A percentile compares a stretch with the other conserved stretches of the same genome.
Evolutionary conservation across 2,329 filamentous ascomycete genomes (phyloP).

Genomic region (Dothistroma septosporum): DNA sequence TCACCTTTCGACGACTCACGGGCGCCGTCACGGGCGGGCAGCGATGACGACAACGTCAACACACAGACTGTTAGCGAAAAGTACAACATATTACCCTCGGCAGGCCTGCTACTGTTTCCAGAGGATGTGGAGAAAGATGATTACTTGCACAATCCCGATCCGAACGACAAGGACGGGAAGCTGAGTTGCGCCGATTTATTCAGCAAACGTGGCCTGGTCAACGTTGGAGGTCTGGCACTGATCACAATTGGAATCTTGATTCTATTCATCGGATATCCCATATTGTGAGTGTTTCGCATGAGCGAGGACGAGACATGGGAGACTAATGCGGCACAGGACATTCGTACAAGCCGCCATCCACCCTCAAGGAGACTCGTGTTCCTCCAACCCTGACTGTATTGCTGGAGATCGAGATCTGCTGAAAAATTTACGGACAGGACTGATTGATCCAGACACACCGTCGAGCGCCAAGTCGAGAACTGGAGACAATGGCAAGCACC

Average conservation of each 20-base stretch:
- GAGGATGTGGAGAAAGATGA: slow-evolving; percentile 73
- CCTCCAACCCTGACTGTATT: slow-evolving; percentile 48
- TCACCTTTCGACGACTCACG: slow-evolving; percentile 59
- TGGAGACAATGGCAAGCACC: slow-evolving; percentile 44
- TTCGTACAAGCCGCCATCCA: slow-evolving; percentile 50
- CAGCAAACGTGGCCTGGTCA: slow-evolving; percentile 59
- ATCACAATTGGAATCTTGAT: slow-evolving; percentile 58
- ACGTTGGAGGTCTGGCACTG: slow-evolving; percentile 59
- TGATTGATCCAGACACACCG: slow-evolving; percentile 54
- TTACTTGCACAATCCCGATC: slow-evolving; percentile 66
- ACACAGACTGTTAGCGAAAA: slow-evolving; percentile 71
- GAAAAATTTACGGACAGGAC: slow-evolving; percentile 54
- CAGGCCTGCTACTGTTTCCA: slow-evolving; percentile 63
- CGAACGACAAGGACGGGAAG: slow-evolving; percentile 57
- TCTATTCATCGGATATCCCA: slow-evolving; percentile 66
- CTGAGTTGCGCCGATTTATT: slow-evolving; percentile 59
- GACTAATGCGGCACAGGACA: slow-evolving; percentile 43
- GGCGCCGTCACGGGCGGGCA: slow-evolving; percentile 57
- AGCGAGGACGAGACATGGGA: slow-evolving; percentile 8
- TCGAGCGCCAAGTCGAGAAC: slow-evolving; percentile 42
- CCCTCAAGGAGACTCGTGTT: slow-evolving; percentile 37
- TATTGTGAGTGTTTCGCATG: slow-evolving; percentile 52
- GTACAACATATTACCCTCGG: slow-evolving; percentile 66
- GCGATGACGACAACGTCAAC: slow-evolving; percentile 62
- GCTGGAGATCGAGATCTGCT: slow-evolving; percentile 47